phyloP scores from a whole-genome alignment of 371 early-diverging fungal species.

The Umbelopsis sp. region DNA sequence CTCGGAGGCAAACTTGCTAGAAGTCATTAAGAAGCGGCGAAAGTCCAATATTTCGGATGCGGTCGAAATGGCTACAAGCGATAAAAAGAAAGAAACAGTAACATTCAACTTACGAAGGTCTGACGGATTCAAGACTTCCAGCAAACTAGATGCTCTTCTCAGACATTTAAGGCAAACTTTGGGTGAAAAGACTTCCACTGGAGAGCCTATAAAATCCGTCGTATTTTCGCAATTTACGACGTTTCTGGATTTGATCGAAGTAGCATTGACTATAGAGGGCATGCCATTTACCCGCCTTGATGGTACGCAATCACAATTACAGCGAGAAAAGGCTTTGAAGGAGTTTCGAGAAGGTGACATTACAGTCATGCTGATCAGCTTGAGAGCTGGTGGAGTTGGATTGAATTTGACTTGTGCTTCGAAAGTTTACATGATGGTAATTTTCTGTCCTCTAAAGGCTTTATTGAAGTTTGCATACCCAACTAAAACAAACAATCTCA shows the following conservation, averaged over 20 bases:
- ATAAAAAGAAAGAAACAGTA: neutral
- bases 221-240: constrained; percentile 88
- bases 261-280: constrained; percentile 51
- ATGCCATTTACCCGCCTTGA: constrained; percentile 70
- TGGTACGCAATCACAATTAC: constrained; percentile 66
- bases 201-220: constrained; percentile 52
- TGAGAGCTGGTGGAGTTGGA: constrained; percentile 90
- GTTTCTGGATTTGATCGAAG: constrained; percentile 72
- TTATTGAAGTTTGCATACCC: neutral
- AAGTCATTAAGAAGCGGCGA: constrained; percentile 37
- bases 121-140: constrained; percentile 53
- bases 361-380: constrained; percentile 76
- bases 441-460: neutral
- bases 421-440: constrained; percentile 71
- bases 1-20: constrained; percentile 53
- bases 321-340: constrained; percentile 61
- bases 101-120: constrained; percentile 27
- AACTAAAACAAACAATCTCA: constrained; percentile 10
- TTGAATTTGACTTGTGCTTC: constrained; percentile 84
- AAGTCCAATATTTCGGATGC: constrained; percentile 11
- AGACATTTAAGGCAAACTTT: constrained; percentile 42
- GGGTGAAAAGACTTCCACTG: constrained; percentile 26
- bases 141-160: constrained; percentile 69
- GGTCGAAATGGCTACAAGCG: neutral
- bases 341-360: constrained; percentile 57